Evolutionary conservation across 768 basidiomycete genomes (phyloP).

Genomic region (Boletus edulis): DNA sequence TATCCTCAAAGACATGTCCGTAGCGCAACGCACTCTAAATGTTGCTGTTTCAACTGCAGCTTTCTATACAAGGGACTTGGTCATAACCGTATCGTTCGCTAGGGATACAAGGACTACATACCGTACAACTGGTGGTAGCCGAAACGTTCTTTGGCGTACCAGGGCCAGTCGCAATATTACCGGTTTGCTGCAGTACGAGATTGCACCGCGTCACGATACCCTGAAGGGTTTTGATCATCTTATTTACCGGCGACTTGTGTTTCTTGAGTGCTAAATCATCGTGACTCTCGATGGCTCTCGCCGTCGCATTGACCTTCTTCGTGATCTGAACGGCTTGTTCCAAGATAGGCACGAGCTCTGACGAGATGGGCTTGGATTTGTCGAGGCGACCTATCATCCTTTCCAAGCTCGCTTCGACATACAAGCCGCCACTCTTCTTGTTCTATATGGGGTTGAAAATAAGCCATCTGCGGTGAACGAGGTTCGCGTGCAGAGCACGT

Average conservation of each 20-base stretch:
- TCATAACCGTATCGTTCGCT: not conserved
- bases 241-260: conserved; percentile 4
- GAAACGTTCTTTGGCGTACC: conserved; percentile 13
- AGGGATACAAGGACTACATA: not conserved
- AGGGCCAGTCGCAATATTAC: conserved; percentile 12
- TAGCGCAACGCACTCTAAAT: conserved; percentile 5
- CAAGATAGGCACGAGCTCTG: conserved; percentile 9
- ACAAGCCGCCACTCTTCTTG: conserved; percentile 13
- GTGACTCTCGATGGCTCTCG: conserved; percentile 1
- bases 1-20: not conserved
- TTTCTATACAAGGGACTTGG: not conserved
- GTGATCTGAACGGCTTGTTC: not conserved
- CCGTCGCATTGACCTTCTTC: conserved; percentile 1
- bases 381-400: conserved; percentile 9
- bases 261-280: conserved; percentile 6
- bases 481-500: not conserved
- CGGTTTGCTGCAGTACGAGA: conserved; percentile 17
- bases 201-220: conserved; percentile 19
- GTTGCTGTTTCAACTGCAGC: conserved; percentile 12
- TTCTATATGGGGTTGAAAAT: not conserved
- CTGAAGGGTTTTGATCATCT: conserved; percentile 13
- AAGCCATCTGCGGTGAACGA: not conserved
- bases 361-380: conserved; percentile 14
- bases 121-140: not conserved
- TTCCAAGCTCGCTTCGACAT: conserved; percentile 16